Conservation (phyloP, 371 early-diverging fungal species). For the Syncephalastrum contaminatum region DNA sequence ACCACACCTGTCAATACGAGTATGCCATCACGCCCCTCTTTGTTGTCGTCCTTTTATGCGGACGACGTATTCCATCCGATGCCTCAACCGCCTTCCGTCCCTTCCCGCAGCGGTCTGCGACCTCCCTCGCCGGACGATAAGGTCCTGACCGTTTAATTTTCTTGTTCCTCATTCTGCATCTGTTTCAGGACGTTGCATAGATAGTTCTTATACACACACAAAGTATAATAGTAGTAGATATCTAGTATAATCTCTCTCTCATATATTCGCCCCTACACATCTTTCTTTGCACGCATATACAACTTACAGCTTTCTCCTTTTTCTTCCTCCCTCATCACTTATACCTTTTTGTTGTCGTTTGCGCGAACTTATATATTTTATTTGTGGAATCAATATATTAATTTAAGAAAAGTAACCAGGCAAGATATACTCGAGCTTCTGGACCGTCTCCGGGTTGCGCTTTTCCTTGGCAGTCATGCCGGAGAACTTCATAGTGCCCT, state of each 20-base stretch:
- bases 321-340: too few relatives aligned
- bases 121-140: constrained; percentile 4
- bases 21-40: neutral
- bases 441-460: constrained; percentile 68
- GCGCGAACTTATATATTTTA: neutral
- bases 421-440: constrained; percentile 79
- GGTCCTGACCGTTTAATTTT: constrained; percentile 3
- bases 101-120: too few relatives aligned
- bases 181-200: neutral
- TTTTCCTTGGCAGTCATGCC: constrained; percentile 75
- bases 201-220: constrained; percentile 3
- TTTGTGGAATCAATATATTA: neutral
- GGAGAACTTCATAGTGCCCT: constrained; percentile 75
- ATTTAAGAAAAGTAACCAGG: constrained; percentile 70
- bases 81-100: too few relatives aligned
- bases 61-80: too few relatives aligned
- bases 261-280: too few relatives aligned
- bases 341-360: too few relatives aligned
- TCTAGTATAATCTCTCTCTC: neutral
- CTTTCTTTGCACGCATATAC: neutral
- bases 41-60: too few relatives aligned
- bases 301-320: neutral
- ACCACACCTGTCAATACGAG: neutral
- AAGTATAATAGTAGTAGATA: constrained; percentile 3
- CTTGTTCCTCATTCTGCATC: neutral